Evolutionary conservation across 345 rosid genomes (phyloP), one percentile per base, ranked within the genome.

Genomic region (Linum trigynum): DNA sequence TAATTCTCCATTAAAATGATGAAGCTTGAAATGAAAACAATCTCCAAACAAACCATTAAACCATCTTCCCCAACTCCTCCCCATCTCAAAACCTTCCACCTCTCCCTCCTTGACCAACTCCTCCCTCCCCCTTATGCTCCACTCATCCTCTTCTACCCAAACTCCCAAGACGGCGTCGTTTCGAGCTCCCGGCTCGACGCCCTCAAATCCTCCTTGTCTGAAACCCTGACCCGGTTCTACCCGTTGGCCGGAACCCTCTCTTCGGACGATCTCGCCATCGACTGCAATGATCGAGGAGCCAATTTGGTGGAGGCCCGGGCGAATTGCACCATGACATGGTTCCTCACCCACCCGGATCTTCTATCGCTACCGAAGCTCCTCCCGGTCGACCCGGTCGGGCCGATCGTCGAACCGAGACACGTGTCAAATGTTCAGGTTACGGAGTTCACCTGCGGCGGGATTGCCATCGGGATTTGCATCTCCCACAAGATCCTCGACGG

Each of bases 381-480:
- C 36, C 69, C 72, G 2, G 41, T 65, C 40, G 60, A 68, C 1
- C 42, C 38, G 37, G 38, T 2, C 37, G 32, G 32, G 1, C 32
- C 32, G 32, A 9, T 6, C 2, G 11, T 48, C 1, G 53, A 48
- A 14, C 53, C 53, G 3, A 12, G 53, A 17, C 65, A 3, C 36
- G 74, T 71, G 3, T 63, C 80, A 10, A 83, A 74, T 36, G 2
- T 73, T 51, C 69, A 73, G 37, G 71, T 12, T 5, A 73, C 59
- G 10, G 57, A 67, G 1, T 73, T 73, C 16, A 3, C 42, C 0
- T 64, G 76, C 15, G 63, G 62, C 3, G 69, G 76, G 7, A 36
- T 73, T 17, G 76, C 65, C 1, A 1, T 68, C 41, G 72, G 69
- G 3, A 35, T 68, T 2, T 68, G 72, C 62, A 50, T 73, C 14